These are phyloP conservation scores for Zanthoxylum bungeanum DNA, from an alignment of 345 rosid genomes.

Conservation along the genomic window DNA sequence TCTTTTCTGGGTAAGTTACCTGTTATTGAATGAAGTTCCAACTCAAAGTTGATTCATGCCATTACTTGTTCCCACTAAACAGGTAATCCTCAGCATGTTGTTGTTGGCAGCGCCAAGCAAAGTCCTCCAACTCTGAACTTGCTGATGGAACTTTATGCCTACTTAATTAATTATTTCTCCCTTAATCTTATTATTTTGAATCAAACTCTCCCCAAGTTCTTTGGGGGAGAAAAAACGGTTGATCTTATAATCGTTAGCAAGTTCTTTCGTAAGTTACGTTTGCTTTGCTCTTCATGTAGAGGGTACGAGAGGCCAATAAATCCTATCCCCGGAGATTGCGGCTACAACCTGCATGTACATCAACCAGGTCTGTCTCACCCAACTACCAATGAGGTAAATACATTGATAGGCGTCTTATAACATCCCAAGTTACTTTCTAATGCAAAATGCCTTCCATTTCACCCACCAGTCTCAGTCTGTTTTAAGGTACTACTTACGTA, in stretches of 20 bases:
- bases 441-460: neutral
- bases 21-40: constrained; percentile 2
- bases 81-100: constrained; percentile 80
- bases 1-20: constrained; percentile 63
- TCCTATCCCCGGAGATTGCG: constrained; percentile 87
- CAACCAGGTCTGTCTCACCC: constrained; percentile 55
- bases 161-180: neutral
- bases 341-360: constrained; percentile 86
- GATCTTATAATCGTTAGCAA: neutral
- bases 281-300: constrained; percentile 27
- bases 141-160: constrained; percentile 44
- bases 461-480: neutral
- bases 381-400: constrained; percentile 48
- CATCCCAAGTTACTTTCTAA: neutral
- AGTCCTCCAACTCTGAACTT: constrained; percentile 37
- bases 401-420: neutral
- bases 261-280: neutral
- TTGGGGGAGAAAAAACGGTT: neutral
- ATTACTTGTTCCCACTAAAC: constrained; percentile 13
- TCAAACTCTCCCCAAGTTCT: neutral
- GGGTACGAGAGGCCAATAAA: constrained; percentile 67
- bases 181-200: neutral
- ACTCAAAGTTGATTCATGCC: neutral
- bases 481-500: too few relatives aligned
- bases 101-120: constrained; percentile 76